Evolutionary conservation across 352 stramenopile species (phyloP).

Genomic region (Phytophthora sojae): DNA sequence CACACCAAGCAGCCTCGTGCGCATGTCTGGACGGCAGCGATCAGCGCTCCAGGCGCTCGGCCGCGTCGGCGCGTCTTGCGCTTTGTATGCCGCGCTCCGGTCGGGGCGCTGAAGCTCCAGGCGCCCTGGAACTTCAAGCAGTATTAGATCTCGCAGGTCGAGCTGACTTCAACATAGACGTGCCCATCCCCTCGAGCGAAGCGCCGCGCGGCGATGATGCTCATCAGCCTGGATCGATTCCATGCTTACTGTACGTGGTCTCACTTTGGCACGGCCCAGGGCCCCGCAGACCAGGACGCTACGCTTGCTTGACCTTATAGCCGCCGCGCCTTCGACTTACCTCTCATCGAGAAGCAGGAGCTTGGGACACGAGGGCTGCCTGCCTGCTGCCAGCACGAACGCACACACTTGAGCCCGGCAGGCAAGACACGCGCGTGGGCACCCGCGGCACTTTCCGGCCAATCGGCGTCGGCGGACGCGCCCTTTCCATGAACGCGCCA

Average conservation of each 20-base stretch:
- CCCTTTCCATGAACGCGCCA: constrained; percentile 13
- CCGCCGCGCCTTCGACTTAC: not conserved
- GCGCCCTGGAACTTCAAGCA: constrained; percentile 51
- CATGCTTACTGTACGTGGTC: not conserved
- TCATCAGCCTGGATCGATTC: constrained; percentile 1
- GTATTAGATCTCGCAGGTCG: constrained; percentile 50
- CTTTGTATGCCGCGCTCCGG: constrained; percentile 23
- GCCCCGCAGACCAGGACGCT: not conserved
- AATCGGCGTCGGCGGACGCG: constrained; percentile 8
- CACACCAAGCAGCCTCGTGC: not conserved
- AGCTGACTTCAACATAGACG: constrained; percentile 49
- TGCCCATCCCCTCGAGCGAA: constrained; percentile 29
- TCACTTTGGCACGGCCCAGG: not conserved
- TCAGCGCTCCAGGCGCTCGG: not conserved
- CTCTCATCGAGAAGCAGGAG: not conserved
- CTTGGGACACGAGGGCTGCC: not conserved
- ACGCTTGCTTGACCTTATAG: not conserved
- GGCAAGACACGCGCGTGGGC: constrained; percentile 31
- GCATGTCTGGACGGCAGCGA: constrained; percentile 11
- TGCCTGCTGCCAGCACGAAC: constrained; percentile 4
- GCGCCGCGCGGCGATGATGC: constrained; percentile 31
- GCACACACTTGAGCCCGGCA: constrained; percentile 7
- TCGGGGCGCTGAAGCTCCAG: constrained; percentile 1
- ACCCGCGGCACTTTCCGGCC: constrained; percentile 23
- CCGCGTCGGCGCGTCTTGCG: constrained; percentile 9